Conservation (phyloP, 23 red algal species). For the Gracilaria gracilis region DNA sequence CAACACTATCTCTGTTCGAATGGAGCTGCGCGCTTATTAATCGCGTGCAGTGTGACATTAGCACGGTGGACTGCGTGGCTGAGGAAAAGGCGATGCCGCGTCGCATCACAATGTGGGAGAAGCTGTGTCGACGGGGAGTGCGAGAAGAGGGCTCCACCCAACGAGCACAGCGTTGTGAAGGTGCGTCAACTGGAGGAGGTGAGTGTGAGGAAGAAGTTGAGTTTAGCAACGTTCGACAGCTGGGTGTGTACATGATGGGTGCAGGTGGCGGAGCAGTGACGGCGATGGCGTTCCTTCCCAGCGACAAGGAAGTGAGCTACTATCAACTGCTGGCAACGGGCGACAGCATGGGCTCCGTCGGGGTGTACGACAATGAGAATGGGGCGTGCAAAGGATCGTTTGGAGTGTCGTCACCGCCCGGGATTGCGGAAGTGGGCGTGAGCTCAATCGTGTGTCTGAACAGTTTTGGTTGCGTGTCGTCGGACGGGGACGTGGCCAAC, state of each 20-base stretch:
- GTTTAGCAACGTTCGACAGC: not conserved
- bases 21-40: constrained; percentile 58
- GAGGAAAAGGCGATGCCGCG: constrained; percentile 52
- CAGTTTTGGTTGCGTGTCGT: not conserved
- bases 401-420: constrained; percentile 54
- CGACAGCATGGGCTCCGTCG: constrained; percentile 62
- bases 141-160: not conserved
- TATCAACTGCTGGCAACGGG: constrained; percentile 62
- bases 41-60: constrained; percentile 37
- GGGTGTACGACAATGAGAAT: constrained; percentile 56
- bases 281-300: constrained; percentile 54
- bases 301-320: constrained; percentile 52
- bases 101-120: constrained; percentile 51
- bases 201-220: not conserved
- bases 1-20: constrained; percentile 59
- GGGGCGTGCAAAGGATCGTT: constrained; percentile 45
- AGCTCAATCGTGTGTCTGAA: constrained; percentile 70
- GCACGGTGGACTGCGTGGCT: not conserved
- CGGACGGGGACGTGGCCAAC: constrained; percentile 8
- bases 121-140: constrained; percentile 3
- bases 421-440: constrained; percentile 45
- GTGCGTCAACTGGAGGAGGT: not conserved
- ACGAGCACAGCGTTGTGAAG: not conserved
- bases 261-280: constrained; percentile 46
- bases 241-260: constrained; percentile 47